Base-by-base conservation (phyloP, 225 moss, liverwort and hornwort species). In the Straminergon stramineum region DNA sequence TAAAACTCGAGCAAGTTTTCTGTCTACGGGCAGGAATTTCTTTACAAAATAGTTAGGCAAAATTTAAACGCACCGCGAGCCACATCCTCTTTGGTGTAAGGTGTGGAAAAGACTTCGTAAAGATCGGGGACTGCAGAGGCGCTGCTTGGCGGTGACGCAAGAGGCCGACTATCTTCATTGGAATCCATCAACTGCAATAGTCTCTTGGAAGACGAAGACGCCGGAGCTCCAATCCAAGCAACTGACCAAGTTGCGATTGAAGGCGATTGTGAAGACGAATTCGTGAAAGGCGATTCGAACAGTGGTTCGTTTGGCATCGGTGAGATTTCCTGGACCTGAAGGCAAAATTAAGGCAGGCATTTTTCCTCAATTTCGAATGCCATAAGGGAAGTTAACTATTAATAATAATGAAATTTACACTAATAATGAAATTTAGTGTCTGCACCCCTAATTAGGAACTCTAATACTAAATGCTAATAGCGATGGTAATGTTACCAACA, bases 81-180 rank as follows among this genome's bases (percentile, higher is more conserved):
- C 79, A 93, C 92, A 26, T 85, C 91, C 92, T 93, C 93, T 26
- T 66, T 9, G 60, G 92, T 92, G 86, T 93, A 93, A 67, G 93
- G 92, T 43, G 93, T 86, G 89, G 66, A 85, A 83, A 93, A 89
- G 22, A 92, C 90, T 61, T 93, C 92, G 57, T 85, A 85, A 26
- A 91, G 60, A 15, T 70, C 84, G 15, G 85, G 84, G 51, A 71
- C 83, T 58, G 90, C 52, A 30, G 82, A 52, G 82, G 48, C 63
- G 79, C 13, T 41, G 82, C 41, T 85, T 8, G 76, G 28, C 13
- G 76, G 39, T 21, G 39, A 7, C 34, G 16, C 34, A 48, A 75
- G 28, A 57, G 17, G 31, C 43, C 64, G 65, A 57, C 28, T 58
- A 22, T 84, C 84, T 64, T 66, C 75, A 31, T 28, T 45, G 14